Percentiles rank a stretch among this genome's conserved stretches.
Evolutionary conservation across 495 filamentous ascomycete species (phyloP).

Genomic region (Penicillium daleae): DNA sequence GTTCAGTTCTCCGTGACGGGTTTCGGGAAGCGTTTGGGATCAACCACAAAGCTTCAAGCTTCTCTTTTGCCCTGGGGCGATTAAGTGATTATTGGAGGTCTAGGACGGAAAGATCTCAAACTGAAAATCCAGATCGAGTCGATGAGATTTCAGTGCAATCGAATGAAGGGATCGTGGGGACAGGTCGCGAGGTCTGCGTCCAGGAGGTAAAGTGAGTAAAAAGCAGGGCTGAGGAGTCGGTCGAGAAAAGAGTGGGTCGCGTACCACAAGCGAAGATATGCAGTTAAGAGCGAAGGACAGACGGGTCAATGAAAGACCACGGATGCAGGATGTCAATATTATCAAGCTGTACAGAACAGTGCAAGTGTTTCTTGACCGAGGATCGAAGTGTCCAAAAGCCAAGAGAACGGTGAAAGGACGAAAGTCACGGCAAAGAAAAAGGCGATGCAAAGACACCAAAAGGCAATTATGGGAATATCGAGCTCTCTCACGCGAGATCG

Average conservation of each 20-base stretch:
- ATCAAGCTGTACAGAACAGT: conserved; percentile 33
- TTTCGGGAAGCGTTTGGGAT: conserved; percentile 32
- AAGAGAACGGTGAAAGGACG: not conserved
- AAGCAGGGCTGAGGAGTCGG: not conserved
- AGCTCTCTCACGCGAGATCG: conserved; percentile 20
- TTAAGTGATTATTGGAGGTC: conserved; percentile 44
- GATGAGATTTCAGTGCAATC: conserved; percentile 21
- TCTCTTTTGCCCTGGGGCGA: conserved; percentile 28
- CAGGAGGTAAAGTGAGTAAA: conserved; percentile 18
- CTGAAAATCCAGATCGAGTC: conserved; percentile 15
- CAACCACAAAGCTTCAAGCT: conserved; percentile 38
- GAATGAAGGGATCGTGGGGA: conserved; percentile 14
- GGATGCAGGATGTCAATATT: conserved; percentile 19
- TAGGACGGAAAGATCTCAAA: conserved; percentile 25
- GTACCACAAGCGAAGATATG: conserved; percentile 33
- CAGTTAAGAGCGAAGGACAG: conserved; percentile 21
- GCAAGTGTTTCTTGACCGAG: not conserved
- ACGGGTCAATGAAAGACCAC: conserved; percentile 20
- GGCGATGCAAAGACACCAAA: conserved; percentile 7
- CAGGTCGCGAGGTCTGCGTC: conserved; percentile 25
- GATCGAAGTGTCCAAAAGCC: conserved; percentile 6
- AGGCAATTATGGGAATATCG: conserved; percentile 29
- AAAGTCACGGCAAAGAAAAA: conserved; percentile 12
- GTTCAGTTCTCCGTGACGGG: conserved; percentile 19
- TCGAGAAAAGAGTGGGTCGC: conserved; percentile 9